phyloP scores from a whole-genome alignment of 768 basidiomycete genomes.

The Leccinum incarnatum region DNA sequence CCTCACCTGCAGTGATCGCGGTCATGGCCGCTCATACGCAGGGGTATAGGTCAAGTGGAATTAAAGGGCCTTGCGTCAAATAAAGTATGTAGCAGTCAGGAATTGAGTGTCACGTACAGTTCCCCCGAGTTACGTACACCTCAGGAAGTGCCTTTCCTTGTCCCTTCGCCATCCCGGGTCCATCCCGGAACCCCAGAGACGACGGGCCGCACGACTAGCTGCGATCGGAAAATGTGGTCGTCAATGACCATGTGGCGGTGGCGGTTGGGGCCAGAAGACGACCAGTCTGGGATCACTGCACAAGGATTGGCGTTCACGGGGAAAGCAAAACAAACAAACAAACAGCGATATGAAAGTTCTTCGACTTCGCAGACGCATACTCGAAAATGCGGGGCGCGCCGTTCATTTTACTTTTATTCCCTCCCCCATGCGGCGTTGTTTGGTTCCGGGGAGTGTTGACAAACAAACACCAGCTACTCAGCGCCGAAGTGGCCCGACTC shows the following conservation, averaged over 20 bases:
- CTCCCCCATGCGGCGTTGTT: conserved; percentile 15
- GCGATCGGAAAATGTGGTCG: background rate
- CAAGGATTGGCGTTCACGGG: conserved; percentile 14
- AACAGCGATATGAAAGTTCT: conserved; percentile 8
- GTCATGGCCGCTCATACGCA: background rate
- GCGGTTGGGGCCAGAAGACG: background rate
- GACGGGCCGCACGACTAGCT: background rate
- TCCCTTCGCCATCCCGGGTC: conserved; percentile 1
- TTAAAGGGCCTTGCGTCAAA: background rate
- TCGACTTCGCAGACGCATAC: conserved; percentile 5
- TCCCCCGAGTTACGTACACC: conserved; percentile 17
- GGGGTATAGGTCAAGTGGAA: background rate
- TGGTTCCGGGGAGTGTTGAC: conserved; percentile 12
- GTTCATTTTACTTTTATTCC: background rate
- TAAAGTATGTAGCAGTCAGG: background rate
- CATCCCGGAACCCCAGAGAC: background rate
- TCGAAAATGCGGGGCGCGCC: conserved; percentile 1
- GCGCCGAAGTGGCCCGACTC: background rate
- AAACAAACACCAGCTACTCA: conserved; percentile 7
- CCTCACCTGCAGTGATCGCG: conserved; percentile 9
- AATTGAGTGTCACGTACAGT: conserved; percentile 6
- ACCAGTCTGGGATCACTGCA: conserved; percentile 6
- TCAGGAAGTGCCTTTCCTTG: conserved; percentile 6
- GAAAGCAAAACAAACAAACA: background rate
- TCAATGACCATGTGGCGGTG: background rate